These are phyloP conservation scores for Phytophthora quininea DNA, from an alignment of 352 stramenopile genomes.

Conservation along the genomic window DNA sequence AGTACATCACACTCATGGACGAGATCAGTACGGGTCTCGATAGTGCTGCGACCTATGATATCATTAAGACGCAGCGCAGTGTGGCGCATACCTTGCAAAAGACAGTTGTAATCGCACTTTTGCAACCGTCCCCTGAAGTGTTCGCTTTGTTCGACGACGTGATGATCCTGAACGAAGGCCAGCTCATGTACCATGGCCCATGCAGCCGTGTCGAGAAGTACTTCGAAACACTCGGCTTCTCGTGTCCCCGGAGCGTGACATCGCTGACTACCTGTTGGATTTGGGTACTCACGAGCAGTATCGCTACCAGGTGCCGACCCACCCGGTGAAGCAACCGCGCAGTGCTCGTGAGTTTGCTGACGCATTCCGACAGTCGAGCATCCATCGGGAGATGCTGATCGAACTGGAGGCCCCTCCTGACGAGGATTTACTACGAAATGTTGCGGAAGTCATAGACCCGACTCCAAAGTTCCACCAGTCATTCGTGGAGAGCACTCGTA, in stretches of 20 bases:
- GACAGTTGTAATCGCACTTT: slow-evolving; percentile 36
- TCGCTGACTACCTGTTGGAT: slow-evolving; percentile 38
- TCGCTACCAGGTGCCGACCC: slow-evolving; percentile 17
- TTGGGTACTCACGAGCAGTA: slow-evolving; percentile 36
- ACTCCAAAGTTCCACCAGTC: slow-evolving; percentile 53
- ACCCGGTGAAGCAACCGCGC: slow-evolving; percentile 19
- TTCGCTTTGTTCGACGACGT: slow-evolving; percentile 79
- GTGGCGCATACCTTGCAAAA: slow-evolving; percentile 23
- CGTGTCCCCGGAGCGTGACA: slow-evolving; percentile 36
- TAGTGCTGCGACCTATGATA: slow-evolving; percentile 53
- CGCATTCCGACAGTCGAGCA: slow-evolving; percentile 37
- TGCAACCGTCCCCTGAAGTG: slow-evolving; percentile 90
- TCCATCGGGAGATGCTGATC: slow-evolving; percentile 34
- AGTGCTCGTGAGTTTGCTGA: slow-evolving; percentile 21
- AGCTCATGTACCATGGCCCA: slow-evolving; percentile 75
- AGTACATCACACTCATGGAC: slow-evolving; percentile 82
- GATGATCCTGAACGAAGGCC: slow-evolving; percentile 69
- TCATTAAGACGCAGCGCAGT: slow-evolving; percentile 30
- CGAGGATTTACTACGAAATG: slow-evolving; percentile 10
- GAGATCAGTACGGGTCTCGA: slow-evolving; percentile 92
- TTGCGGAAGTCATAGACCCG: slow-evolving; percentile 18
- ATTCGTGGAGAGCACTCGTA: slow-evolving; percentile 71
- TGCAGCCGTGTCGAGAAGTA: slow-evolving; percentile 22
- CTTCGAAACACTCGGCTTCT: slow-evolving; percentile 44
- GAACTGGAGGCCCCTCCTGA: slow-evolving; percentile 32